Base-by-base conservation (phyloP, 106 monocot species). In the Gastrodia elata region DNA sequence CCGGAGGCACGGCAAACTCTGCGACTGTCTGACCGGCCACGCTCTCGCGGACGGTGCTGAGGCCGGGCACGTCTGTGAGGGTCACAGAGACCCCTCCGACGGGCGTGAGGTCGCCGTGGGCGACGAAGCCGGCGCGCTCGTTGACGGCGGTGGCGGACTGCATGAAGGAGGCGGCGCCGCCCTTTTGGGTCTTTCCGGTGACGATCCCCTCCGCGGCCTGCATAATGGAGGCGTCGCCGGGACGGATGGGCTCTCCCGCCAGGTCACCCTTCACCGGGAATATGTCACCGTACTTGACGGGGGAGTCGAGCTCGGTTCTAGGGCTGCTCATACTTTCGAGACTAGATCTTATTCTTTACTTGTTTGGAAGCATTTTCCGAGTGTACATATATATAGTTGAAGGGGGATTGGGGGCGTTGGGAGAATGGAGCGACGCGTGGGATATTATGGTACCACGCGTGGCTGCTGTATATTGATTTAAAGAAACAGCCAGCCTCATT, bases 251-350 rank as follows among this genome's bases (percentile, higher is more conserved):
- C 67, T 91, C 72, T 30, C 28, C n/a, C 13, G 87, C 85, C 8
- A 91, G 83, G 40, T 82, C 77, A 1, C 87, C 91, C 18, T n/a
- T 33, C 43, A 91, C 87, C 1, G 77, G 71, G 64, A 91, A 91
- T 2, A 91, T 83, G 78, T 91, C 87, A n/a, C 91, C 81, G 52
- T 87, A 91, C 24, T 81, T 78, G 65, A 91, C 69, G 68, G 78
- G 68, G 20, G 81, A 58, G 11, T 61, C 77, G 30, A 80, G 67
- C n/a, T n/a, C n/a, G n/a, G n/a, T n/a, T n/a, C n/a, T n/a, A n/a
- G n/a, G n/a, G n/a, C n/a, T n/a, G n/a, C n/a, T n/a, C n/a, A n/a
- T n/a, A n/a, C n/a, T n/a, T n/a, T n/a, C n/a, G n/a, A n/a, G n/a
- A n/a, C n/a, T n/a, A n/a, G n/a, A n/a, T n/a, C n/a, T n/a, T n/a